Base-by-base conservation (phyloP, 2,329 filamentous ascomycete species). In the Mycosphaerella arachidis region DNA sequence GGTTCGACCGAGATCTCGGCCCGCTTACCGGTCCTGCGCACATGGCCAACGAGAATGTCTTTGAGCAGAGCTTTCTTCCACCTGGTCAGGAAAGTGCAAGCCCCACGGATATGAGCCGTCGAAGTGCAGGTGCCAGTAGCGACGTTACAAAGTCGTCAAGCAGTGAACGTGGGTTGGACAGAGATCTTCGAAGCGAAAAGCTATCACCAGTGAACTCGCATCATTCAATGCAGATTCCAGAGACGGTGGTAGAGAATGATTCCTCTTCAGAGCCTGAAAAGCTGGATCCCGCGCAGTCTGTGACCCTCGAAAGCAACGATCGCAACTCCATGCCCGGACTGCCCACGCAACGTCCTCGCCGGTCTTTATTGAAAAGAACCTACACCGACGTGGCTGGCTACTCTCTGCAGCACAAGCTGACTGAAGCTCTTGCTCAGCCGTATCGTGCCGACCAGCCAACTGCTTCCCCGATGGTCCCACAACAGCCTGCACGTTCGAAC, bases 341-440 rank as follows among this genome's bases (percentile, higher is more conserved):
- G 55, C 76, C 16, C 84, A 85, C 58, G 80, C 86, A 54, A 31
- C 59, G 63, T 18, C 65, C 68, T 20, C 66, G 66, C 46, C 66
- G 70, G 54, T 55, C 67, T 16, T 66, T 71, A 64, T 76, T 97
- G 63, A 95, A 92, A 76, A 86, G 93, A 70, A 96, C 93, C 18
- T 89, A 90, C 76, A 97, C 93, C 16, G 93, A 97, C 74, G 85
- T 90, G 24, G 84, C 85, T 55, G 84, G 89, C 18, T 81, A 90
- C 30, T 86, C 86, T 18, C 78, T 95, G 65, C 90, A 95, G 74
- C 87, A 89, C 68, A 93, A 88, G 75, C 84, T 97, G 50, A 85
- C 93, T 68, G 92, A 97, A 70, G 88, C 88, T 54, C 81, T 97
- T 75, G 87, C 91, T 27, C 88, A 92, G 72, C 92, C 93, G 16